These are phyloP conservation scores for Phytophthora cactorum DNA, from an alignment of 352 stramenopile species.

Conservation along the genomic window DNA sequence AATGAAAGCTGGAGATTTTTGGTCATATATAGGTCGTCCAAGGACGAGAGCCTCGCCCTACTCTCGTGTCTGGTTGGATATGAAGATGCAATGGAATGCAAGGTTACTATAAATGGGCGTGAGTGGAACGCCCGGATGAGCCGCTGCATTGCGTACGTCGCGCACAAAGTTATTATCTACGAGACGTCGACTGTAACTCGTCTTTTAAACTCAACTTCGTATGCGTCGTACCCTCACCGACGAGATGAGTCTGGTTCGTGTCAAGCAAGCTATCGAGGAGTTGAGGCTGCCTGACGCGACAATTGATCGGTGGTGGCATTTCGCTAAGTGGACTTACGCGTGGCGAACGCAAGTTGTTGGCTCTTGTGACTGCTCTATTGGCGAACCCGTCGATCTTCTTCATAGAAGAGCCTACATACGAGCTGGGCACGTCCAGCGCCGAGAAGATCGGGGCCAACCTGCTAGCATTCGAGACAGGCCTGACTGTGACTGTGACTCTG, in stretches of 20 bases:
- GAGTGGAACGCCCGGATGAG: conserved; percentile 46
- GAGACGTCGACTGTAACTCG: conserved; percentile 91
- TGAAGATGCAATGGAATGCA: conserved; percentile 82
- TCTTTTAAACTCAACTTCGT: conserved; percentile 84
- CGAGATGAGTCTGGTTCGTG: conserved; percentile 46
- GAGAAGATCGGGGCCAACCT: conserved; percentile 64
- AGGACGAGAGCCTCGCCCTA: conserved; percentile 89
- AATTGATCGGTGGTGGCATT: conserved; percentile 65
- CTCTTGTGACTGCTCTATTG: conserved; percentile 82
- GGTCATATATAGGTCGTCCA: conserved; percentile 66
- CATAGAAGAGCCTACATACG: conserved; percentile 86
- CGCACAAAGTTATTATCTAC: conserved; percentile 90
- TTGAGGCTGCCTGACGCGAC: conserved; percentile 49
- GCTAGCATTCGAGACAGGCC: conserved; percentile 71
- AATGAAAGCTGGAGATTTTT: no score
- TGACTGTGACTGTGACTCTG: conserved; percentile 92
- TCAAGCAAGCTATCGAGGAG: conserved; percentile 67
- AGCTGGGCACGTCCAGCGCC: conserved; percentile 64
- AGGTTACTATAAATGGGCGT: conserved; percentile 72
- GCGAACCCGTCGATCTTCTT: conserved; percentile 85
- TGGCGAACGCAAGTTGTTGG: conserved; percentile 84
- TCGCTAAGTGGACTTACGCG: conserved; percentile 67
- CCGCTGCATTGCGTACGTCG: no score
- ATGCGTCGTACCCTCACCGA: conserved; percentile 51
- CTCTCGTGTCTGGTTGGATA: conserved; percentile 91